Evolutionary conservation across 2,329 filamentous ascomycete species (phyloP).

Genomic region (Neonectria punicea): DNA sequence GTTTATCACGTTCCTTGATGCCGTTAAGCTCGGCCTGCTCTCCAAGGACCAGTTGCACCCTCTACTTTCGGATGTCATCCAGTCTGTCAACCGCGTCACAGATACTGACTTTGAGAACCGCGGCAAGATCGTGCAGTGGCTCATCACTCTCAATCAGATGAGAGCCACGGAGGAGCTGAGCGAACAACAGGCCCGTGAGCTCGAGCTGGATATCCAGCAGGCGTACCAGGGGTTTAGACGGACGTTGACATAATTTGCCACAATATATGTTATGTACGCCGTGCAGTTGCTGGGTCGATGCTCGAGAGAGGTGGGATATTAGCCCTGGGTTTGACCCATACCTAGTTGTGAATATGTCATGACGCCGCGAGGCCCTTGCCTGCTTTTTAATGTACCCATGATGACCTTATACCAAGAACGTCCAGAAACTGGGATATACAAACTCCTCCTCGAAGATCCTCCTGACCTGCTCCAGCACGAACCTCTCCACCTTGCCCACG

Average conservation of each 20-base stretch:
- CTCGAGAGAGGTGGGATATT: slow-evolving; percentile 22
- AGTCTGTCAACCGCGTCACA: slow-evolving; percentile 96
- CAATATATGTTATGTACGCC: neutral
- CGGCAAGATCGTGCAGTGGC: slow-evolving; percentile 98
- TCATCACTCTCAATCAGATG: slow-evolving; percentile 98
- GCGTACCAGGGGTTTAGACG: slow-evolving; percentile 95
- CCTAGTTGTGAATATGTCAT: slow-evolving; percentile 12
- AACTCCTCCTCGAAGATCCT: slow-evolving; percentile 99
- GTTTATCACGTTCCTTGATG: slow-evolving; percentile 98
- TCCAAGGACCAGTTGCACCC: slow-evolving; percentile 98
- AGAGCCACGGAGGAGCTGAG: slow-evolving; percentile 90
- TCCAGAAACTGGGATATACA: slow-evolving; percentile 98
- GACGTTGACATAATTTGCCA: slow-evolving; percentile 66
- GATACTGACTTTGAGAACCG: slow-evolving; percentile 94
- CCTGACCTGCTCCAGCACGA: slow-evolving; percentile 95
- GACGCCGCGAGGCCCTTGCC: slow-evolving; percentile 9
- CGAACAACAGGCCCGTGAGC: slow-evolving; percentile 86
- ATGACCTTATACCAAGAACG: slow-evolving; percentile 78
- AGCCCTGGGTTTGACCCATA: slow-evolving; percentile 1
- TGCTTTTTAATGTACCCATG: slow-evolving; percentile 38
- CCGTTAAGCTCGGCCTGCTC: slow-evolving; percentile 88
- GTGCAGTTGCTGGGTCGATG: neutral
- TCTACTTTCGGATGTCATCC: slow-evolving; percentile 92
- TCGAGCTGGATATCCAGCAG: slow-evolving; percentile 92
- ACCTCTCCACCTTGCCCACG: slow-evolving; percentile 97